Percentiles rank a stretch among this genome's conserved stretches.
These are phyloP conservation scores for Phytophthora pluvialis DNA, from an alignment of 352 stramenopile species.

Conservation along the genomic window DNA sequence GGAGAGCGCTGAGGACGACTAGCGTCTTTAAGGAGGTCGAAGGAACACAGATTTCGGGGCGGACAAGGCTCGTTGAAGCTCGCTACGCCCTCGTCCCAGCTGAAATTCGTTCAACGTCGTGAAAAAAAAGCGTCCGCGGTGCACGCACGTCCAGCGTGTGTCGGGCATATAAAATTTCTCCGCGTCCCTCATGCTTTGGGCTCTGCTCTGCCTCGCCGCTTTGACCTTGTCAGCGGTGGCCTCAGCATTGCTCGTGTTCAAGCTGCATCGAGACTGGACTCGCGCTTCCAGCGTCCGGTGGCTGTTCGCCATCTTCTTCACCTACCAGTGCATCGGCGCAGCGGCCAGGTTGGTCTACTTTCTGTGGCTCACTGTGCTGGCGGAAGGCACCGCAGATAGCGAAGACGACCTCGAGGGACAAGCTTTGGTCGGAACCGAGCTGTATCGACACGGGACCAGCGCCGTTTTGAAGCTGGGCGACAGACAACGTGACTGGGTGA, in stretches of 20 bases:
- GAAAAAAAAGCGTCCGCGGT: not conserved
- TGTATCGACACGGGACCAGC: constrained; percentile 38
- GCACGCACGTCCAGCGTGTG: constrained; percentile 5
- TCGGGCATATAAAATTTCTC: constrained; percentile 11
- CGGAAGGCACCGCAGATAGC: not conserved
- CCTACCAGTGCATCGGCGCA: constrained; percentile 32
- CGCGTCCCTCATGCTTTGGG: constrained; percentile 36
- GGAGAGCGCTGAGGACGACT: not conserved
- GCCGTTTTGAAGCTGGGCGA: constrained; percentile 34
- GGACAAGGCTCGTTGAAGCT: constrained; percentile 26
- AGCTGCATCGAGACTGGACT: constrained; percentile 41
- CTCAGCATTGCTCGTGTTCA: constrained; percentile 40
- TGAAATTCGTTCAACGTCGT: constrained; percentile 8
- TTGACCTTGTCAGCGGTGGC: constrained; percentile 33
- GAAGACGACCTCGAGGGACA: constrained; percentile 8
- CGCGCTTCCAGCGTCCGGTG: constrained; percentile 35
- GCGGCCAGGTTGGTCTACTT: constrained; percentile 29
- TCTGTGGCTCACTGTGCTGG: constrained; percentile 27
- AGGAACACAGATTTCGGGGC: constrained; percentile 1
- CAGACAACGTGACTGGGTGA: constrained; percentile 35
- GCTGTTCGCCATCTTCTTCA: constrained; percentile 41
- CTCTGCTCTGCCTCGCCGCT: constrained; percentile 21
- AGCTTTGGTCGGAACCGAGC: constrained; percentile 25
- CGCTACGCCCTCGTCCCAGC: constrained; percentile 21
- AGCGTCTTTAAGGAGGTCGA: not conserved